These are phyloP conservation scores for Phlebopus sp. DNA, from an alignment of 1,284 basidiomycete genomes.

Conservation along the genomic window DNA sequence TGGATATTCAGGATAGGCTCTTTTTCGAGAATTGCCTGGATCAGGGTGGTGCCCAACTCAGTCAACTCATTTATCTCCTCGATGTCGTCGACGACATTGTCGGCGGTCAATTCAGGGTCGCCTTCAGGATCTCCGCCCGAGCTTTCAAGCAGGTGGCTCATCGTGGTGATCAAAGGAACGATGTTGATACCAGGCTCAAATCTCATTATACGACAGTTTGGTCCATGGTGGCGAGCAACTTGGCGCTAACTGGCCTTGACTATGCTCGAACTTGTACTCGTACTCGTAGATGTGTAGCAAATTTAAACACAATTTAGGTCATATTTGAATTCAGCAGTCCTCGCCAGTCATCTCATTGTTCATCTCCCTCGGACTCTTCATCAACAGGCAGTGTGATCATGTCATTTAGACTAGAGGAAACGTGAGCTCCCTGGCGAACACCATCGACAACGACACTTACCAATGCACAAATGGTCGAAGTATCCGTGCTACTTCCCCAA, in stretches of 20 bases:
- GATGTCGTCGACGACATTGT: constrained; percentile 24
- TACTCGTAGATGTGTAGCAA: no score
- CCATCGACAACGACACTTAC: constrained; percentile 42
- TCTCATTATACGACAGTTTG: no score
- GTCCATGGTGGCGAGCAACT: no score
- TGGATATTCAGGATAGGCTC: constrained; percentile 50
- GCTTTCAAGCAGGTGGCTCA: no score
- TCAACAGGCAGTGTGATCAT: constrained; percentile 48
- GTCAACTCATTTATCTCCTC: constrained; percentile 47
- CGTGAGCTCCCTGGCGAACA: constrained; percentile 1
- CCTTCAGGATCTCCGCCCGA: not conserved
- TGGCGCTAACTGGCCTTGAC: no score
- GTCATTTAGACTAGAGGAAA: constrained; percentile 58
- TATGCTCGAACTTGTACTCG: no score
- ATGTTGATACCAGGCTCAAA: no score
- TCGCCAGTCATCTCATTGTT: not conserved
- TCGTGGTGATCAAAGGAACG: no score
- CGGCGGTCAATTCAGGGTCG: constrained; percentile 12
- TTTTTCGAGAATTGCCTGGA: constrained; percentile 54
- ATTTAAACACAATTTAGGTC: no score
- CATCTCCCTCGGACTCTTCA: not conserved
- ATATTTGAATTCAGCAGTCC: no score
- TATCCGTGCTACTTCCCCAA: constrained; percentile 54
- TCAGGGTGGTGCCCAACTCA: constrained; percentile 54
- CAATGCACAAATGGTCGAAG: constrained; percentile 80